Conservation (phyloP, 495 filamentous ascomycete species). For the Penicillium salamii region DNA sequence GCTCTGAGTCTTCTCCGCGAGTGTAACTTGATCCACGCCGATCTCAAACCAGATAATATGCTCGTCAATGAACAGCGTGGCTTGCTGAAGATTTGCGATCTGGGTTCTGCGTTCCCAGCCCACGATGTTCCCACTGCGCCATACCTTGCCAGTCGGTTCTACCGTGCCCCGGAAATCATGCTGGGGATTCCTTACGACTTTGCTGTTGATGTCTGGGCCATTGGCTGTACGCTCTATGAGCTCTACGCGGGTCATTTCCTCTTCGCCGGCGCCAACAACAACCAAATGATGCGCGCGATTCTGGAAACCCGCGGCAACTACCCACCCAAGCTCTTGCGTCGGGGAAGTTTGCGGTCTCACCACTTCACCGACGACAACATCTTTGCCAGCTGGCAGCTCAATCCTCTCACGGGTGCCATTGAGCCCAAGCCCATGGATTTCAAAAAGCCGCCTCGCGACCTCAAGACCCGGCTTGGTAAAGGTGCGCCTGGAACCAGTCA, state of each 20-base stretch:
- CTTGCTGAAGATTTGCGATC: constrained; percentile 88
- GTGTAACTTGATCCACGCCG: constrained; percentile 90
- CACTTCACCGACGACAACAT: constrained; percentile 89
- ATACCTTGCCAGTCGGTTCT: constrained; percentile 94
- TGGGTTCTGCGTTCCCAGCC: constrained; percentile 88
- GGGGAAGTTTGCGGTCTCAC: constrained; percentile 64
- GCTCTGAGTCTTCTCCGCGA: constrained; percentile 81
- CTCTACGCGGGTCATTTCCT: constrained; percentile 96
- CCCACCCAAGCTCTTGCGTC: constrained; percentile 78
- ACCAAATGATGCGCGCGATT: constrained; percentile 93
- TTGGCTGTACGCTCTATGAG: constrained; percentile 95
- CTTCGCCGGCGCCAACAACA: constrained; percentile 93
- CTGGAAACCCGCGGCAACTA: constrained; percentile 96
- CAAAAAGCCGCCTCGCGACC: constrained; percentile 77
- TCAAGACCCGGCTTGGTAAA: constrained; percentile 76
- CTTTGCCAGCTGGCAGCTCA: constrained; percentile 82
- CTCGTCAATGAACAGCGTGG: constrained; percentile 84
- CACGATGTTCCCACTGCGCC: constrained; percentile 88
- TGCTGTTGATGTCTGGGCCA: constrained; percentile 94
- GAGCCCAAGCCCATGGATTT: constrained; percentile 67
- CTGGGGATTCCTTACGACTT: constrained; percentile 93
- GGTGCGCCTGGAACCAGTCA: too few species aligned
- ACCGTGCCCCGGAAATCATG: constrained; percentile 95
- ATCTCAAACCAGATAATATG: constrained; percentile 97
- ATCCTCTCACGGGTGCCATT: constrained; percentile 80